These are phyloP conservation scores for Caloboletus firmus DNA, from an alignment of 1,284 basidiomycete species.

Conservation along the genomic window DNA sequence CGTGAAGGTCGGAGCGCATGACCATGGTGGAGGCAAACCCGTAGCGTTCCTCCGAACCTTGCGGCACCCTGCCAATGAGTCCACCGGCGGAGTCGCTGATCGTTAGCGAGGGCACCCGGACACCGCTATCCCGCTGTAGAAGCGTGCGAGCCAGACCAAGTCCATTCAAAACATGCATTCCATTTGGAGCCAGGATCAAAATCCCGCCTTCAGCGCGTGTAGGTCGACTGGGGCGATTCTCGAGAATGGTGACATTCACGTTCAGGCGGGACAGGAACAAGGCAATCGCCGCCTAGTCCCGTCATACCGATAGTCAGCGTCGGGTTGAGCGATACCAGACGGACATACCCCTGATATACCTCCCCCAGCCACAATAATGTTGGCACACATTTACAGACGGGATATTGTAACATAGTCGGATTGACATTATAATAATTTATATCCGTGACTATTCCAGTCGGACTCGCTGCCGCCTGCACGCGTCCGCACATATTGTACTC, in stretches of 20 bases:
- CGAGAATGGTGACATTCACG: constrained; percentile 24
- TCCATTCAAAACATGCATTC: constrained; percentile 32
- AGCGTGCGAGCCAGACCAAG: constrained; percentile 28
- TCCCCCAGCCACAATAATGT: constrained; percentile 27
- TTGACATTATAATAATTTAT: constrained; percentile 17
- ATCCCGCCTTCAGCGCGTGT: constrained; percentile 26
- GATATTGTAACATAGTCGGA: background rate
- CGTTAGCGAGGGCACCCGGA: constrained; percentile 21
- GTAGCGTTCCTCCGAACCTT: constrained; percentile 32
- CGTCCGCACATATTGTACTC: background rate
- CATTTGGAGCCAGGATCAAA: constrained; percentile 33
- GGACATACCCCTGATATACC: constrained; percentile 29
- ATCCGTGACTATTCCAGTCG: background rate
- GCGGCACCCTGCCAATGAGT: constrained; percentile 26
- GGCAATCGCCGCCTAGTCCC: constrained; percentile 23
- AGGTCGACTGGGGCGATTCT: constrained; percentile 21
- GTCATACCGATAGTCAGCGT: background rate
- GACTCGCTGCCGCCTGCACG: background rate
- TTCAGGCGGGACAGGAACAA: constrained; percentile 30
- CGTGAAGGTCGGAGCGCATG: constrained; percentile 34
- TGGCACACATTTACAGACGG: constrained; percentile 15
- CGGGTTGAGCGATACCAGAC: background rate
- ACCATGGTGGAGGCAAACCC: constrained; percentile 32
- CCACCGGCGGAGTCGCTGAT: constrained; percentile 27
- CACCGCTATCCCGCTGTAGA: constrained; percentile 24